Conservation (phyloP, 148 eudicot species). For the Polygonum maritimum region DNA sequence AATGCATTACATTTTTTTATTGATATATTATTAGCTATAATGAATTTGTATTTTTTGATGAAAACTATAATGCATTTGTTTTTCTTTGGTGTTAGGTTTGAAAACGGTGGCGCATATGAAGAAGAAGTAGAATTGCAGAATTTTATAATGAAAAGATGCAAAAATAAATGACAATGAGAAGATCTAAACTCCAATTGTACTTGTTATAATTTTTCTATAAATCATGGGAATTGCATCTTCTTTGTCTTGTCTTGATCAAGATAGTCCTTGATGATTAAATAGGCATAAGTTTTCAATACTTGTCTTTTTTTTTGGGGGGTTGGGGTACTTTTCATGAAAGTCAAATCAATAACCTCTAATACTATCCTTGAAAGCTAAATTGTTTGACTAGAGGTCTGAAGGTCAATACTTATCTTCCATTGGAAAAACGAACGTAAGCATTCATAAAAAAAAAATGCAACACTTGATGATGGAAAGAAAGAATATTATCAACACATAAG, state of each 20-base stretch:
- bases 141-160: not conserved
- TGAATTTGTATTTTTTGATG: not conserved
- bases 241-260: not conserved
- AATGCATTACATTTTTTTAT: too few species aligned
- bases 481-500: too few species aligned
- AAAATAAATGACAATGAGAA: not conserved
- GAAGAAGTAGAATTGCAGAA: not conserved
- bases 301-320: too few species aligned
- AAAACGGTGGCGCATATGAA: not conserved
- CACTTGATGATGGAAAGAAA: too few species aligned
- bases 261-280: not conserved
- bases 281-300: not conserved
- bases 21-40: too few species aligned
- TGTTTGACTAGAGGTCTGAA: too few species aligned
- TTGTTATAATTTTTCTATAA: not conserved
- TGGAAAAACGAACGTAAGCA: too few species aligned
- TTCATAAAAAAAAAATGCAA: too few species aligned
- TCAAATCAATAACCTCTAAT: too few species aligned
- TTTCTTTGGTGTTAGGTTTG: not conserved
- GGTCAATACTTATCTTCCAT: too few species aligned
- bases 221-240: not conserved
- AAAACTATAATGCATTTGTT: not conserved
- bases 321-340: too few species aligned
- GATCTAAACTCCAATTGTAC: not conserved
- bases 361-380: too few species aligned